These are phyloP conservation scores for Gynochthodes officinalis DNA, from an alignment of 257 asterid genomes.

Conservation along the genomic window DNA sequence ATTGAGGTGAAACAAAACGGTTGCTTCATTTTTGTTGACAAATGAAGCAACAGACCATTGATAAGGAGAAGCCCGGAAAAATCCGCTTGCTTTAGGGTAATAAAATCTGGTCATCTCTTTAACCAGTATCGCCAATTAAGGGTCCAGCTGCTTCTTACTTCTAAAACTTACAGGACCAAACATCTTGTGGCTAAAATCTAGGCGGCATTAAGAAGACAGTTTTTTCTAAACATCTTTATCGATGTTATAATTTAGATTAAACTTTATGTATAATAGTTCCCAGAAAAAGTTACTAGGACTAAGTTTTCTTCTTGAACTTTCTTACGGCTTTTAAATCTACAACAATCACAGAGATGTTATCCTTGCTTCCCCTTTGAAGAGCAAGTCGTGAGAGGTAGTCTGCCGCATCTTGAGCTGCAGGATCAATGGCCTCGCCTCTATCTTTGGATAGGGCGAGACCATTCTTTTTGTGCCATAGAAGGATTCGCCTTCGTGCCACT, in stretches of 20 bases:
- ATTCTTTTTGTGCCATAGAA: conserved; percentile 65
- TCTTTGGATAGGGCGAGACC: conserved; percentile 29
- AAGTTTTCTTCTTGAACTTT: conserved; percentile 51
- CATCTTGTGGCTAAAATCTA: not conserved
- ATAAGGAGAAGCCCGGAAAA: not conserved
- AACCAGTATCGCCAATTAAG: not conserved
- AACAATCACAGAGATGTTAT: conserved; percentile 65
- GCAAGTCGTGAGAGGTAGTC: conserved; percentile 55
- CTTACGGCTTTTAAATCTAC: conserved; percentile 66
- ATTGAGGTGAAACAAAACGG: too few species aligned
- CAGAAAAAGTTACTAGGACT: not conserved
- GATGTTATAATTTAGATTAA: not conserved
- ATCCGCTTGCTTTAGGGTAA: not conserved
- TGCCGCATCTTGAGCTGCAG: conserved; percentile 71
- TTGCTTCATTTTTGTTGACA: too few species aligned
- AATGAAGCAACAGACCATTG: too few species aligned
- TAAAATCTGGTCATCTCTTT: not conserved
- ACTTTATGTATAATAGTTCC: not conserved
- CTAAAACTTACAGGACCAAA: not conserved
- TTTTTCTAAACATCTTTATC: not conserved
- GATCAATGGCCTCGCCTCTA: conserved; percentile 43
- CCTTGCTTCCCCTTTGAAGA: conserved; percentile 61
- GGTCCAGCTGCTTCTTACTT: not conserved
- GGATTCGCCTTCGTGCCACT: conserved; percentile 53
- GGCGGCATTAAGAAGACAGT: not conserved